These are phyloP conservation scores for Starmera pachycereana DNA, from an alignment of 805 yeast genomes.

Conservation along the genomic window DNA sequence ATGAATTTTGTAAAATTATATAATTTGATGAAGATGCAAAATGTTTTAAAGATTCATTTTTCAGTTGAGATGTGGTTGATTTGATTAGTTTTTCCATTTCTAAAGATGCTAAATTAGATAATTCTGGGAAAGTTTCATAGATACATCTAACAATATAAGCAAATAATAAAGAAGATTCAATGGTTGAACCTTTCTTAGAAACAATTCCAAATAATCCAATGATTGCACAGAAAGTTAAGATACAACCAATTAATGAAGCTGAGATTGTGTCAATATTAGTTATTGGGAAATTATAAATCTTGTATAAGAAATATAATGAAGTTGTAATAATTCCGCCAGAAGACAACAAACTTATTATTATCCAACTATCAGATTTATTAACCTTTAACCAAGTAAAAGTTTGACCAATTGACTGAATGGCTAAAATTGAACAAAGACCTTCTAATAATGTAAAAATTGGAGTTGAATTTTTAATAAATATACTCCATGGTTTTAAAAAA, in stretches of 20 bases:
- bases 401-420: slow-evolving; percentile 90
- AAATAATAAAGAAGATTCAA: slow-evolving; percentile 77
- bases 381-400: slow-evolving; percentile 59
- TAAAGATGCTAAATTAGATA: slow-evolving; percentile 45
- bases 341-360: slow-evolving; percentile 58
- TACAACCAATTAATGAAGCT: slow-evolving; percentile 81
- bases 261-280: slow-evolving; percentile 45
- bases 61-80: slow-evolving; percentile 22
- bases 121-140: slow-evolving; percentile 85
- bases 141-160: slow-evolving; percentile 90
- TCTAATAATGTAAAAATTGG: slow-evolving; percentile 84
- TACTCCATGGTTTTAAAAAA: slow-evolving; percentile 59
- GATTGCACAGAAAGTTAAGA: slow-evolving; percentile 63
- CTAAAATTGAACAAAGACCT: slow-evolving; percentile 84
- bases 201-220: slow-evolving; percentile 78
- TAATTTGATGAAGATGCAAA: slow-evolving; percentile 11
- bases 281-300: slow-evolving; percentile 73
- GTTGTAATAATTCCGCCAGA: slow-evolving; percentile 71
- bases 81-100: slow-evolving; percentile 31
- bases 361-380: slow-evolving; percentile 61
- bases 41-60: slow-evolving; percentile 13
- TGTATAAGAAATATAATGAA: slow-evolving; percentile 66
- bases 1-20: slow-evolving; percentile 16
- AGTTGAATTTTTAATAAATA: slow-evolving; percentile 66
- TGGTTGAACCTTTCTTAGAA: slow-evolving; percentile 77